Conservation (phyloP, 2,329 filamentous ascomycete genomes). For the Clarireedia hainanense region DNA sequence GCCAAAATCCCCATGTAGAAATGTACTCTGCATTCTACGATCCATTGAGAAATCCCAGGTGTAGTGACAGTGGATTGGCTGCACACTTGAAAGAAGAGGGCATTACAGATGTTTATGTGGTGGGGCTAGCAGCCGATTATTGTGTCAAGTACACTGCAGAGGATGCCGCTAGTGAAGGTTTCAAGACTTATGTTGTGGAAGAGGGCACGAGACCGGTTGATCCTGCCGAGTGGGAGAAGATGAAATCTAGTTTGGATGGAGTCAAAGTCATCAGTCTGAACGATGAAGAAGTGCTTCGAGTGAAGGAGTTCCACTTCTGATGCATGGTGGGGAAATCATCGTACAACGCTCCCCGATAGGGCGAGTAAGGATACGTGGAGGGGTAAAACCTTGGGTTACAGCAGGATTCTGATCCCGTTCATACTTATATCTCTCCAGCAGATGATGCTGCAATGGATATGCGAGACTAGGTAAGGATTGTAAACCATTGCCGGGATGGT, state of each 20-base stretch:
- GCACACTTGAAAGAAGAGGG: slow-evolving; percentile 44
- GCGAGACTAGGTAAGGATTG: background rate
- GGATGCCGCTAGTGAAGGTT: slow-evolving; percentile 70
- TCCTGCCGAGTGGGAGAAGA: slow-evolving; percentile 46
- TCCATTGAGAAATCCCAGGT: slow-evolving; percentile 56
- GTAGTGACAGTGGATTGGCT: slow-evolving; percentile 57
- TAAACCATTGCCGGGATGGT: background rate
- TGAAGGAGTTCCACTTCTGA: slow-evolving; percentile 24
- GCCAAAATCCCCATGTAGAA: slow-evolving; percentile 64
- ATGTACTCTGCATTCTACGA: slow-evolving; percentile 93
- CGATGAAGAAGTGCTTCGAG: slow-evolving; percentile 46
- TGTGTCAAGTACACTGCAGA: slow-evolving; percentile 79
- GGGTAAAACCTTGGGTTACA: too few species aligned
- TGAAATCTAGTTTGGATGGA: slow-evolving; percentile 47
- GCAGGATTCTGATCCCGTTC: too few species aligned
- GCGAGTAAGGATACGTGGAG: background rate
- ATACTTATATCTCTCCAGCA: too few species aligned
- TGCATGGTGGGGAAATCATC: background rate
- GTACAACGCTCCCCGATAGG: too few species aligned
- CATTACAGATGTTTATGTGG: slow-evolving; percentile 76
- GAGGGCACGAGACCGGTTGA: slow-evolving; percentile 73
- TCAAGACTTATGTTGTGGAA: slow-evolving; percentile 65
- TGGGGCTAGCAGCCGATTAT: slow-evolving; percentile 81
- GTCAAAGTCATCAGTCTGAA: slow-evolving; percentile 54
- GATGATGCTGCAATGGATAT: too few species aligned